Base-by-base conservation (phyloP, 768 basidiomycete genomes). In the Gelatoporia subvermispora region DNA sequence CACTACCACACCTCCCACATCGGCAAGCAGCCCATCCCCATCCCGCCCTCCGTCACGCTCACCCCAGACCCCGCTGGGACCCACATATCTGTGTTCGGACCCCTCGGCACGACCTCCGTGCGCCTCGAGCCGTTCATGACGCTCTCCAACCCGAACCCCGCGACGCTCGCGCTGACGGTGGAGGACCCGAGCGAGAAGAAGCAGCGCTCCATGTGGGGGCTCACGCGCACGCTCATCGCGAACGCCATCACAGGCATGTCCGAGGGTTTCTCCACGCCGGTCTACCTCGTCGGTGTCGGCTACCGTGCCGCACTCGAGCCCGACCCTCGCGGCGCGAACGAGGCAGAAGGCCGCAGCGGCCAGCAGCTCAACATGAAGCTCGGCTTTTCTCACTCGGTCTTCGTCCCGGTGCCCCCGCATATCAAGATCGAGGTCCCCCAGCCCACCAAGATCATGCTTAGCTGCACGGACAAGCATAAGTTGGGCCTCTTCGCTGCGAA, bases 191-290 rank as follows among this genome's bases (percentile, higher is more conserved):
- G 75, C 36, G 63, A 81, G 43, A 88, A 90, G 64, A 70, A 79
- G 45, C 94, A 97, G 66, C 81, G 90, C 37, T 79, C 85, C 49
- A 85, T 90, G 77, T 98, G 95, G 94, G 95, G 95, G n/a, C 82
- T 90, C 39, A 94, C 91, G 13, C 82, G 94, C 45, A 87, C 93
- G 0, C 76, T 93, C 55, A 88, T 97, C 63, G 73, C 77, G 55
- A 97, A 98, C 63, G 93, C 94, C 15, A 79, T 99, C 53, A 75
- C 71, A 13, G 95, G 95, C 37, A 91, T 97, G 75, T 87, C 90
- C 4, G 79, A 84, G 50, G 94, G 94, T 3, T 97, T 90, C 70
- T 77, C 76, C 0, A 75, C 90, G 8, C 84, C 91, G 13, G 66
- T 99, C 15, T 85, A 85, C 61, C 80, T 99, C 53, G 94, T 97